These are phyloP conservation scores for Acacia melanoxylon DNA, from an alignment of 306 rosid genomes.

Conservation along the genomic window DNA sequence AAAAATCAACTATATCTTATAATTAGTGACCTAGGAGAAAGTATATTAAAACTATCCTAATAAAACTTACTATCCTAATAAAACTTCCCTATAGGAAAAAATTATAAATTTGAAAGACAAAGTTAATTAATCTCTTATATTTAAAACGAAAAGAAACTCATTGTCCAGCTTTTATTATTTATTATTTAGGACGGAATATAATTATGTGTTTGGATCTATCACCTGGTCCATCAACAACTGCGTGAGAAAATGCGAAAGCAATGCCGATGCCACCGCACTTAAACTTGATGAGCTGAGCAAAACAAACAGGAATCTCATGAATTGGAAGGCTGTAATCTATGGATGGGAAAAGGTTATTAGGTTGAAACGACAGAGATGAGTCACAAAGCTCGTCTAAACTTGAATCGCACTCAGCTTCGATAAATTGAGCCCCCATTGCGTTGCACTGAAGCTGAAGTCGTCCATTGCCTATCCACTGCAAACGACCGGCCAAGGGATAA, in stretches of 20 bases:
- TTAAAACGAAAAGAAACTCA: too few species aligned
- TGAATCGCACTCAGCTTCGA: conserved; percentile 47
- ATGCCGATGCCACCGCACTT: conserved; percentile 55
- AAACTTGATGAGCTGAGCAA: conserved; percentile 55
- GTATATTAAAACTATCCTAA: too few species aligned
- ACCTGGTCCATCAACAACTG: conserved; percentile 54
- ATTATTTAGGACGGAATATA: too few species aligned
- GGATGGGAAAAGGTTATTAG: conserved; percentile 30
- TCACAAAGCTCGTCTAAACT: conserved; percentile 30
- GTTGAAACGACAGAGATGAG: conserved; percentile 33
- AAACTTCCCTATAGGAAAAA: too few species aligned
- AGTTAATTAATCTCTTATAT: too few species aligned
- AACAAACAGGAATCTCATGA: conserved; percentile 46
- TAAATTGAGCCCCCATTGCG: conserved; percentile 42
- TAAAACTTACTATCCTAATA: too few species aligned
- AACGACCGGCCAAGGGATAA: conserved; percentile 67
- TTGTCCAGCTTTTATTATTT: too few species aligned
- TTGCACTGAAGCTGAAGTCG: conserved; percentile 66
- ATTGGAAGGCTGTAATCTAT: conserved; percentile 49
- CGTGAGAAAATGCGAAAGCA: conserved; percentile 41
- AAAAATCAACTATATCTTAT: too few species aligned
- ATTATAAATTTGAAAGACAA: too few species aligned
- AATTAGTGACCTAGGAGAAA: too few species aligned
- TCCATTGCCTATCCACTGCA: conserved; percentile 41
- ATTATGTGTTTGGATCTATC: not conserved